A percentile compares a stretch with the other conserved stretches of the same genome.
Evolutionary conservation across 2,329 filamentous ascomycete species (phyloP).

Genomic region (Aspergillus japonicus): DNA sequence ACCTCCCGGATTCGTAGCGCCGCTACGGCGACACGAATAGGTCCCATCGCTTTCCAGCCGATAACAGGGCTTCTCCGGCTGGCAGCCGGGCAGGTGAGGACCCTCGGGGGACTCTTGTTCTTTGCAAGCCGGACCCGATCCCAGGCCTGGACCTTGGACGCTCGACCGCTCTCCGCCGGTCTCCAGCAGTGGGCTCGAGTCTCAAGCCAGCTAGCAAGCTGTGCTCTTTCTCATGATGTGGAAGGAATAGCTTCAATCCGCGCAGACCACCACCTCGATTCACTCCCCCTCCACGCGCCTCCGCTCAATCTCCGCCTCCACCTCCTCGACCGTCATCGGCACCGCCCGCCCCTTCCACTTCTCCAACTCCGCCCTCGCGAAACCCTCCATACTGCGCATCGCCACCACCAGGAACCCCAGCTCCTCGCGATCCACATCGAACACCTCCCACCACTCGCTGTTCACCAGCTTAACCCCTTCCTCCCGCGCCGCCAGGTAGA

Average conservation of each 20-base stretch:
- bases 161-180: no score
- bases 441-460: slow-evolving; percentile 95
- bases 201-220: not conserved
- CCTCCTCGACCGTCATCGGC: slow-evolving; percentile 56
- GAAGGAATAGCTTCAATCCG: not conserved
- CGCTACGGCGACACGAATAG: no score
- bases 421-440: slow-evolving; percentile 92
- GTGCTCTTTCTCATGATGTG: not conserved
- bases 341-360: slow-evolving; percentile 56
- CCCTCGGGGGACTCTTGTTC: no score
- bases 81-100: no score
- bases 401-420: slow-evolving; percentile 88
- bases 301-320: slow-evolving; percentile 61
- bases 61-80: no score
- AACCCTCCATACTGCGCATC: slow-evolving; percentile 74
- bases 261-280: slow-evolving; percentile 10
- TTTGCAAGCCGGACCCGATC: no score
- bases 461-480: slow-evolving; percentile 74
- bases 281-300: slow-evolving; percentile 47
- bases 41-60: no score
- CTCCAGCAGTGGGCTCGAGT: no score
- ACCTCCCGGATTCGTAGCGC: no score
- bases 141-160: no score
- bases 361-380: slow-evolving; percentile 60
- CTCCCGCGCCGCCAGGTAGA: slow-evolving; percentile 86